Evolutionary conservation across 2,329 filamentous ascomycete genomes (phyloP).

Genomic region (Neurospora sp.): DNA sequence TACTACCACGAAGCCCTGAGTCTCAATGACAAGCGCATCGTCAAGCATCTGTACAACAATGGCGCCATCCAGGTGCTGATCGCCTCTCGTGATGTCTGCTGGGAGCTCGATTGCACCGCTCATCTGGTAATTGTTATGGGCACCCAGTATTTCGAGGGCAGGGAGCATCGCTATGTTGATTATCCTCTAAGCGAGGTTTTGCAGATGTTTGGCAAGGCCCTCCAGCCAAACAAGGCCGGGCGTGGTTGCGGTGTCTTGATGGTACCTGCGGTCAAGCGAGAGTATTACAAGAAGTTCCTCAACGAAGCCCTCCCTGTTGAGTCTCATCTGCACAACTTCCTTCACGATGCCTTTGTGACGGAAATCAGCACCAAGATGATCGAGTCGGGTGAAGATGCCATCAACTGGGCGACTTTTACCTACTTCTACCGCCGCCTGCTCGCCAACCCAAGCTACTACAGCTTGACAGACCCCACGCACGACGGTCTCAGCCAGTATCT

Average conservation of each 20-base stretch:
- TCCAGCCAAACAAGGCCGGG: constrained; percentile 67
- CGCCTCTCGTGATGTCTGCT: constrained; percentile 77
- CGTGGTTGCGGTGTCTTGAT: constrained; percentile 87
- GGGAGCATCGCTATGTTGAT: constrained; percentile 94
- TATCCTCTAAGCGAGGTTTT: constrained; percentile 89
- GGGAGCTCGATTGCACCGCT: constrained; percentile 81
- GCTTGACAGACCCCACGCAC: constrained; percentile 75
- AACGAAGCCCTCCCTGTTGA: constrained; percentile 94
- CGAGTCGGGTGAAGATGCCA: constrained; percentile 87
- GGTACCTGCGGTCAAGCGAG: constrained; percentile 86
- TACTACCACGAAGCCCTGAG: constrained; percentile 96
- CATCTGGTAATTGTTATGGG: constrained; percentile 95
- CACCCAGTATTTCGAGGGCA: constrained; percentile 93
- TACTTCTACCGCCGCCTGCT: constrained; percentile 95
- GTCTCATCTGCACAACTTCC: constrained; percentile 80
- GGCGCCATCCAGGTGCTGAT: constrained; percentile 81
- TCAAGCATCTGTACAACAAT: constrained; percentile 81
- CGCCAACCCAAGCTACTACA: constrained; percentile 95
- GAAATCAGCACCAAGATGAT: constrained; percentile 97
- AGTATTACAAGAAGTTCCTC: constrained; percentile 98
- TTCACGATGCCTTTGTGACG: constrained; percentile 93
- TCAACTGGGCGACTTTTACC: constrained; percentile 97
- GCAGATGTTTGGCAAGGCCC: constrained; percentile 95
- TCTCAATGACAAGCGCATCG: constrained; percentile 82
- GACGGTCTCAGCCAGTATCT: constrained; percentile 90